Percentiles rank a stretch among this genome's conserved stretches.
phyloP scores from a whole-genome alignment of 139 green algal species.

The Chlorella sp. region DNA sequence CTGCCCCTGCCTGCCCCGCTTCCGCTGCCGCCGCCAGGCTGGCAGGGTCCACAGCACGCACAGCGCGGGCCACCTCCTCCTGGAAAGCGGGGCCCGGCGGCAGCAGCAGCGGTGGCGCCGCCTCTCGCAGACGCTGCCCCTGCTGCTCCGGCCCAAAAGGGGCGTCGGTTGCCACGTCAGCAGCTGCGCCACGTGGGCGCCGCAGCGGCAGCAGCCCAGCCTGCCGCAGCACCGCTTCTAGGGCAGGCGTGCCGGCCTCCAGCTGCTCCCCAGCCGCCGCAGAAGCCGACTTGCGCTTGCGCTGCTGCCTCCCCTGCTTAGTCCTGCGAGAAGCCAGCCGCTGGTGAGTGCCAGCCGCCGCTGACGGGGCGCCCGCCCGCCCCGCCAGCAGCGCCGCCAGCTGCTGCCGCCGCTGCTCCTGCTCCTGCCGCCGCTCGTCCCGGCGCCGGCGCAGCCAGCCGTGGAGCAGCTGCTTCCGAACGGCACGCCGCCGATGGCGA shows the following conservation, averaged over 20 bases:
- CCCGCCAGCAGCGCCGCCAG: too few relatives aligned
- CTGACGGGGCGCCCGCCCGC: background rate
- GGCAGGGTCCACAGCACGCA: background rate
- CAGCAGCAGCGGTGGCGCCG: background rate
- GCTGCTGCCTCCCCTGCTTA: background rate
- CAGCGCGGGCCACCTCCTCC: background rate
- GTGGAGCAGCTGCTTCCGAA: background rate
- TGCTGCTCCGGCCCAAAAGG: background rate
- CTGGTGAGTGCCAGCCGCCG: background rate
- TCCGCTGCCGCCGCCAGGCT: background rate
- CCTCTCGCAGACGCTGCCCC: background rate
- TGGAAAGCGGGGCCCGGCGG: background rate
- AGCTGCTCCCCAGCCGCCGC: background rate
- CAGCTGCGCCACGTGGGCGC: background rate
- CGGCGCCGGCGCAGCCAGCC: background rate
- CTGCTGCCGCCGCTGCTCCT: background rate
- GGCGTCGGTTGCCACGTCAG: background rate
- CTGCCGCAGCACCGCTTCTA: slow-evolving; percentile 10
- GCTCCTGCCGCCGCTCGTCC: background rate
- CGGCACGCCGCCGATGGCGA: background rate
- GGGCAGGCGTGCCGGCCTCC: background rate
- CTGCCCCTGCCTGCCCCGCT: background rate
- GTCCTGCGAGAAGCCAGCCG: background rate
- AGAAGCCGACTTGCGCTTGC: slow-evolving; percentile 9
- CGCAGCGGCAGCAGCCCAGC: slow-evolving; percentile 14